These are phyloP conservation scores for Vitis hybrid DNA, from an alignment of 177 flowering plant genomes.

Conservation along the genomic window DNA sequence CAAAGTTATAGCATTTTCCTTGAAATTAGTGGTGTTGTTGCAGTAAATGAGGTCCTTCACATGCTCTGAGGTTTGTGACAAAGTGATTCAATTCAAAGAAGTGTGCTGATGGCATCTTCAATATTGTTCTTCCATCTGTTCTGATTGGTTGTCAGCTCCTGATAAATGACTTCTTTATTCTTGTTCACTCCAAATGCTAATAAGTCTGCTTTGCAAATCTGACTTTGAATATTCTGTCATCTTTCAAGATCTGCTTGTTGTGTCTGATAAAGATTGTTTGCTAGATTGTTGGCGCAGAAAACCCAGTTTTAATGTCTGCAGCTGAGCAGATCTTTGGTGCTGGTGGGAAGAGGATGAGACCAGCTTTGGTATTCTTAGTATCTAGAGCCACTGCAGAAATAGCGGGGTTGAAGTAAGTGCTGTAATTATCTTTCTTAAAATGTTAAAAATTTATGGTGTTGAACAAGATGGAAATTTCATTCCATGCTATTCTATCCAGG, in stretches of 20 bases:
- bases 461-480: slow-evolving; percentile 5
- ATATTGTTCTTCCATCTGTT: too few species aligned
- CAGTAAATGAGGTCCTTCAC: too few species aligned
- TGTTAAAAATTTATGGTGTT: slow-evolving; percentile 1
- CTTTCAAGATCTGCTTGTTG: not conserved
- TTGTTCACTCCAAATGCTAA: too few species aligned
- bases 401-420: slow-evolving; percentile 64
- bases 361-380: slow-evolving; percentile 88
- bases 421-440: not conserved
- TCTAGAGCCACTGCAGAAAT: slow-evolving; percentile 83
- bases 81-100: too few species aligned
- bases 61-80: too few species aligned
- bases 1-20: too few species aligned
- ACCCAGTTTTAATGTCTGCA: slow-evolving; percentile 88
- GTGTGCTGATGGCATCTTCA: too few species aligned
- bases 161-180: too few species aligned
- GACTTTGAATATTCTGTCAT: not conserved
- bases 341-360: slow-evolving; percentile 96
- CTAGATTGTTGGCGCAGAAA: slow-evolving; percentile 97
- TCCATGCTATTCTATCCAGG: slow-evolving; percentile 37
- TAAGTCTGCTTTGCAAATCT: not conserved
- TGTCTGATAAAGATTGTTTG: slow-evolving; percentile 29
- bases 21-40: too few species aligned
- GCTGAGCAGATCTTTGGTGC: slow-evolving; percentile 97
- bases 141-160: too few species aligned